phyloP scores from a whole-genome alignment of 2,329 filamentous ascomycete genomes.

The Balansia obtecta region DNA sequence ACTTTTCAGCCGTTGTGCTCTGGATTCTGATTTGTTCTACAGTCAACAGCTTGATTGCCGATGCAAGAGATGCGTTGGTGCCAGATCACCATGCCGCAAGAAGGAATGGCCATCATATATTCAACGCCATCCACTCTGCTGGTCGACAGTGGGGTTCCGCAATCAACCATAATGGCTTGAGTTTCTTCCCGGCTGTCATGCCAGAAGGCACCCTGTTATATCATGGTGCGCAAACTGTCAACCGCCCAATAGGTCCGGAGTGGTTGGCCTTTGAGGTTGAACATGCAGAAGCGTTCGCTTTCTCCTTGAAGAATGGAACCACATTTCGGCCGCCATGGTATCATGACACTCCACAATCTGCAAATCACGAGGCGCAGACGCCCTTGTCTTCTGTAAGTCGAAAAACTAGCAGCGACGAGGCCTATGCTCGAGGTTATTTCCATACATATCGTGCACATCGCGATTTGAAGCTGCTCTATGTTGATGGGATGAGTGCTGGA shows the following conservation, averaged over 20 bases:
- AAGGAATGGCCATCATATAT: constrained; percentile 50
- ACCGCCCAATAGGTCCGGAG: constrained; percentile 41
- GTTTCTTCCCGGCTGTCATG: constrained; percentile 53
- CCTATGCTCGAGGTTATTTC: constrained; percentile 38
- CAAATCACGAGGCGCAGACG: neutral
- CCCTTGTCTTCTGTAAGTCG: neutral
- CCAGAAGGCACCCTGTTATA: constrained; percentile 54
- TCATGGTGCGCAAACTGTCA: constrained; percentile 41
- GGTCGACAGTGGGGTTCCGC: constrained; percentile 66
- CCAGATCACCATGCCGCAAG: constrained; percentile 27
- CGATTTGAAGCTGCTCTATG: constrained; percentile 48
- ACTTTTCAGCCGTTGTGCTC: neutral
- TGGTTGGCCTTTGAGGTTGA: constrained; percentile 72
- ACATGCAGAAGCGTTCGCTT: constrained; percentile 55
- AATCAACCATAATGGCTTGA: constrained; percentile 64
- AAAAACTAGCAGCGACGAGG: neutral
- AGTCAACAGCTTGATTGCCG: neutral
- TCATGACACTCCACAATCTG: neutral
- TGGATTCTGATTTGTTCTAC: neutral
- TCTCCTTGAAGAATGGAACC: neutral
- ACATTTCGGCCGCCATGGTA: neutral
- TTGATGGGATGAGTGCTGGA: constrained; percentile 58
- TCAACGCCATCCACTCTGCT: constrained; percentile 60
- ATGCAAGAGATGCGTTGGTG: constrained; percentile 12
- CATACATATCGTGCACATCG: constrained; percentile 52